Conservation (phyloP, 2,329 filamentous ascomycete genomes). For the Dothideomycetes sp. region DNA sequence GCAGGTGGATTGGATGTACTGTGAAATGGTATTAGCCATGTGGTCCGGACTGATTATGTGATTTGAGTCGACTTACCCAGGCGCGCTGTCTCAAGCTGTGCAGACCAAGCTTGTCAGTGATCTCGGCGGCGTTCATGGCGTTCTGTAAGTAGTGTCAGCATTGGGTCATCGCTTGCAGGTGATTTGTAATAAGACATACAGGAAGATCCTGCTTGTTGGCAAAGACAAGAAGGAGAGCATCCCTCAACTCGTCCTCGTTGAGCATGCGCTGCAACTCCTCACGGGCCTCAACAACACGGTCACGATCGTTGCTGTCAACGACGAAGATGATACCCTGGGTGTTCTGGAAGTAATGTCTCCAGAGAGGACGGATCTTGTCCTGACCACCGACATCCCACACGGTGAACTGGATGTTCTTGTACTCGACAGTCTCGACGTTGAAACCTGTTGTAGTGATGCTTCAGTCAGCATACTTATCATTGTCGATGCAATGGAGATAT, state of each 20-base stretch:
- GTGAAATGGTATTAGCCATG: conserved; percentile 12
- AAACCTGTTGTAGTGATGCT: conserved; percentile 47
- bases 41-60: too few relatives aligned
- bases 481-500: neutral
- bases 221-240: conserved; percentile 87
- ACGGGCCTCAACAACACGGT: conserved; percentile 83
- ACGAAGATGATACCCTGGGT: conserved; percentile 98
- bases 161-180: too few relatives aligned
- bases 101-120: conserved; percentile 99
- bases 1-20: conserved; percentile 99
- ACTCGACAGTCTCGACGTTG: conserved; percentile 97
- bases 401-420: conserved; percentile 99
- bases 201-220: conserved; percentile 97
- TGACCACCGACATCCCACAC: conserved; percentile 98
- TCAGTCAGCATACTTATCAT: conserved; percentile 2
- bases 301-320: conserved; percentile 87
- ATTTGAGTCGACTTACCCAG: conserved; percentile 70
- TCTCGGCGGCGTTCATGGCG: conserved; percentile 99
- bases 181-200: conserved; percentile 53
- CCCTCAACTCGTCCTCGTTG: conserved; percentile 96
- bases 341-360: conserved; percentile 94
- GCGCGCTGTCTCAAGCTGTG: conserved; percentile 97
- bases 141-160: conserved; percentile 50
- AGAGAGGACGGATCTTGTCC: conserved; percentile 95
- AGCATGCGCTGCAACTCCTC: conserved; percentile 95